Base-by-base conservation (phyloP, 495 filamentous ascomycete species). In the Trichodelitschia bisporula region DNA sequence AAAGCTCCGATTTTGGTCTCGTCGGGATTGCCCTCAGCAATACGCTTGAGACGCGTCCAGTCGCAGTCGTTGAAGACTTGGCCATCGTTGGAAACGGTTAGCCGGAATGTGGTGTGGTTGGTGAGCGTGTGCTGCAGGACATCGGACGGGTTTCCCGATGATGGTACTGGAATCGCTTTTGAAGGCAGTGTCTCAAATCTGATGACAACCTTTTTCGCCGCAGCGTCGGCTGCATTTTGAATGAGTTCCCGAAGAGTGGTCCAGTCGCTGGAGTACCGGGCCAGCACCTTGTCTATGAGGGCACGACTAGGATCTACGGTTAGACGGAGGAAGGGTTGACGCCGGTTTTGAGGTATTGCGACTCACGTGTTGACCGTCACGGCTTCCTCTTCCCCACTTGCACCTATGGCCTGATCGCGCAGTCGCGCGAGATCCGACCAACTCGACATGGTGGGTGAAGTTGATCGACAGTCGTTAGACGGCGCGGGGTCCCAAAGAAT, bases 351-450 rank as follows among this genome's bases (percentile, higher is more conserved):
- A n/a, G n/a, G n/a, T n/a, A n/a, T n/a, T n/a, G n/a, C n/a, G n/a
- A n/a, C n/a, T n/a, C n/a, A n/a, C n/a, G 86, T 99, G 45, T 99
- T 91, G 33, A 95, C 89, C 0, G 89, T 99, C 20, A 99, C 89
- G n/a, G 86, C 89, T 47, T 92, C 83, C 43, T 93, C 86, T 35
- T 86, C 78, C 29, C 75, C 71, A 18, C 78, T 74, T 26, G 79
- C 71, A 26, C 63, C 69, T 59, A 97, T 62, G 11, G 86, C 83
- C 45, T 75, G 77, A 31, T 80, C 77, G 37, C 77, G 72, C 28
- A 97, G 61, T 38, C 70, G 69, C 43, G 72, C 71, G 45, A 77
- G 89, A 49, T 90, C 79, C 44, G 83, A n/a, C n/a, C n/a, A n/a
- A n/a, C n/a, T n/a, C n/a, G n/a, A n/a, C n/a, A n/a, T n/a, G n/a